Base-by-base conservation (phyloP, 192 early-diverging fungal genomes). In the Podila clonocystis region DNA sequence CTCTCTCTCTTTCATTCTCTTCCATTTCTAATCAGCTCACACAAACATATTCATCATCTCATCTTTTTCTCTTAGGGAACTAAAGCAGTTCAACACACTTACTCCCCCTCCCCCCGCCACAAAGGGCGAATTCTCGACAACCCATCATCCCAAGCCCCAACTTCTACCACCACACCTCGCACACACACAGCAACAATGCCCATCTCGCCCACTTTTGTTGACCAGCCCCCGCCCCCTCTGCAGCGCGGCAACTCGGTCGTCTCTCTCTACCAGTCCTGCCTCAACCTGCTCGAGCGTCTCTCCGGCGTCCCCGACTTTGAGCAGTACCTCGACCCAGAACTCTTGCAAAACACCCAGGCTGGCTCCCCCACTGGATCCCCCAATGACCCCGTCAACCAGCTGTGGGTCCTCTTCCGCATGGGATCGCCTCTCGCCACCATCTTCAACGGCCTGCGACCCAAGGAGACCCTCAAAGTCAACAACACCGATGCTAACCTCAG, bases 181-280 rank as follows among this genome's bases (percentile, higher is more conserved):
- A 31, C 38, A 5, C 52, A 11, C 26, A 24, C 58, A 50, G 52
- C 50, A 1, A 48, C 33, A 41, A 75, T 75, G 74, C 59, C 48
- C 28, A 11, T 73, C 50, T 19, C 82, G 11, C 71, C 78, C 41
- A 68, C 65, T 33, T 66, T 68, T 57, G 70, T 76, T 13, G 74
- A 72, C 57, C 77, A 80, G 67, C 77, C 77, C 22, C 76, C 76
- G 45, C 77, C 77, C 24, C 77, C 77, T 22, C 77, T 80, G 61
- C 38, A 41, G 38, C 63, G 69, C 31, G 77, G 66, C 22, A 80
- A 80, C 73, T 72, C 73, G 45, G 66, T 68, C 59, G 68, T 76
- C 66, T 94, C 93, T 3, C 85, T 94, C 64, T 94, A 93, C 78
- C 92, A 93, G 70, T 88, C 85, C 12, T 93, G 92, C 84, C 80